Evolutionary conservation across 2,329 filamentous ascomycete species (phyloP).

Genomic region (Gliomastix tumulicola): DNA sequence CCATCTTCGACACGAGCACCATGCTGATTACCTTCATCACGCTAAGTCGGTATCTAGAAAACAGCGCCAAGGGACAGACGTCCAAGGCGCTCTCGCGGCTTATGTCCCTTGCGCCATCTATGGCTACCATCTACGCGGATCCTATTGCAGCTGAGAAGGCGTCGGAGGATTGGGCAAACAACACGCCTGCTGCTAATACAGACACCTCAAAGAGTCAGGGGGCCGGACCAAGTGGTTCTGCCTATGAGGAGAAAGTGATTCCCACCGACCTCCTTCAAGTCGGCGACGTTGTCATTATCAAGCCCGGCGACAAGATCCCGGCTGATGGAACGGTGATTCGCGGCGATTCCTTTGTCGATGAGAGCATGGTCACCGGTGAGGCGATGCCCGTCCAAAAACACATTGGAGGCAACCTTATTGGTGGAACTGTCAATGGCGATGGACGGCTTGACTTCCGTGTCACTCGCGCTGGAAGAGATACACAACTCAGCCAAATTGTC

Average conservation of each 20-base stretch:
- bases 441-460: slow-evolving; percentile 90
- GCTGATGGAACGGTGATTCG: slow-evolving; percentile 83
- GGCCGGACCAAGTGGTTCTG: slow-evolving; percentile 39
- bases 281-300: slow-evolving; percentile 85
- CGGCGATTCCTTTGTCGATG: slow-evolving; percentile 89
- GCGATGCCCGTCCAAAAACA: slow-evolving; percentile 91
- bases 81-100: slow-evolving; percentile 87
- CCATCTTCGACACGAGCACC: slow-evolving; percentile 94
- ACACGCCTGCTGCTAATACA: slow-evolving; percentile 10
- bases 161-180: slow-evolving; percentile 63
- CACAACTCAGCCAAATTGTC: slow-evolving; percentile 95
- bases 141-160: slow-evolving; percentile 90
- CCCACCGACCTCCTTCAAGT: slow-evolving; percentile 92
- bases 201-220: slow-evolving; percentile 34
- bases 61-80: slow-evolving; percentile 90
- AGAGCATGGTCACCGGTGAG: slow-evolving; percentile 98
- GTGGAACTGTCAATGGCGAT: slow-evolving; percentile 91
- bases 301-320: slow-evolving; percentile 93
- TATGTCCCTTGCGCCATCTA: slow-evolving; percentile 94
- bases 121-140: slow-evolving; percentile 94
- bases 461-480: slow-evolving; percentile 86
- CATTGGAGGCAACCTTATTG: slow-evolving; percentile 73
- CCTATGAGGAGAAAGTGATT: slow-evolving; percentile 77
- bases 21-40: slow-evolving; percentile 98
- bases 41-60: slow-evolving; percentile 85